These are phyloP conservation scores for Oenanthe javanica DNA, from an alignment of 140 eudicot genomes.

Conservation along the genomic window DNA sequence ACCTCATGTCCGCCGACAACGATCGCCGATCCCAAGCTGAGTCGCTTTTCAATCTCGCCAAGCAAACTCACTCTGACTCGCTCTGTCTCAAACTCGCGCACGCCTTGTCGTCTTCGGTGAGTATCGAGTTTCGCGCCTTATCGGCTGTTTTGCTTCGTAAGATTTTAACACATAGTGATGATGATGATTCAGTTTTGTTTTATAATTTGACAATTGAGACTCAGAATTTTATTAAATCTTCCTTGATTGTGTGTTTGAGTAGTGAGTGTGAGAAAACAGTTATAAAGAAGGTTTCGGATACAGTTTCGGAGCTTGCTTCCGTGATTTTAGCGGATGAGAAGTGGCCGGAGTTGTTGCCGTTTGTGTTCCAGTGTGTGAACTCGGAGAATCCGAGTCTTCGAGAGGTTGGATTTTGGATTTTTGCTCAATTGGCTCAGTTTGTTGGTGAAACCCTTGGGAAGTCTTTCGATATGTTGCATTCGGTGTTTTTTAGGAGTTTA, in stretches of 20 bases:
- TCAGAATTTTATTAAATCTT: constrained; percentile 32
- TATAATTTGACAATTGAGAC: constrained; percentile 28
- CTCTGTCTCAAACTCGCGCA: constrained; percentile 46
- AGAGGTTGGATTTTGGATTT: constrained; percentile 48
- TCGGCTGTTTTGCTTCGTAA: constrained; percentile 59
- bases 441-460: constrained; percentile 43
- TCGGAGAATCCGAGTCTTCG: constrained; percentile 26
- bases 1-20: constrained; percentile 57
- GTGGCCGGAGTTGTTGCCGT: constrained; percentile 65
- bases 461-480: constrained; percentile 39
- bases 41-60: constrained; percentile 44
- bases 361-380: constrained; percentile 53
- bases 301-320: constrained; percentile 51
- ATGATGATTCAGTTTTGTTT: constrained; percentile 32
- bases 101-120: constrained; percentile 36
- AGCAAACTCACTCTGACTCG: constrained; percentile 42
- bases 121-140: constrained; percentile 46
- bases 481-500: constrained; percentile 38
- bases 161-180: constrained; percentile 25
- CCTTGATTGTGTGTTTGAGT: constrained; percentile 24
- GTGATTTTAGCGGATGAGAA: constrained; percentile 35
- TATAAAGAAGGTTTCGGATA: constrained; percentile 49
- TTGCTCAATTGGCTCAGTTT: constrained; percentile 52
- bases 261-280: constrained; percentile 36
- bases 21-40: constrained; percentile 62